Base-by-base conservation (phyloP, 106 monocot species). In the Dioscorea dumetorum region DNA sequence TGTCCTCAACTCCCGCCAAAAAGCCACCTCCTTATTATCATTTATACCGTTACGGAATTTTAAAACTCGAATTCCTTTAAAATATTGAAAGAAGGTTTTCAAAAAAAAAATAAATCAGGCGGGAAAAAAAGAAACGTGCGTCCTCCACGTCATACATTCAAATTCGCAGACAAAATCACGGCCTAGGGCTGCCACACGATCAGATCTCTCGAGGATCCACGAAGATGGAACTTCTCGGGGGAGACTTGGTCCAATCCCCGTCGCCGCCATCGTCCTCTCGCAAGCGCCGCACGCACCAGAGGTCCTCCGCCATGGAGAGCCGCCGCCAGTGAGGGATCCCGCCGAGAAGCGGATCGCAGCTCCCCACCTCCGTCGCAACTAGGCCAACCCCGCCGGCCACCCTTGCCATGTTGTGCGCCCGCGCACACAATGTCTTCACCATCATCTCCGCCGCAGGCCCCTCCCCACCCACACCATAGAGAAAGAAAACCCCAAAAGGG, bases 281-380 rank as follows among this genome's bases (percentile, higher is more conserved):
- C 22, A 89, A 76, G 22, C 85, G 73, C 72, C 82, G 82, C 50
- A 75, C 51, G 67, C 89, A 89, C 89, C 89, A 89, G 53, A 85
- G 61, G 51, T 89, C 89, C 61, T 85, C 90, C 12, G 59, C 72
- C 67, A 79, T 77, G n/a, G 90, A 90, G 14, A 90, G 49, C 48
- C 57, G 16, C 62, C 67, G 58, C 90, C 85, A 86, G 60, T 80
- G 77, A 50, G 90, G 90, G 33, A 90, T 63, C 12, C 74, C 75
- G 0, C 10, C 50, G n/a, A 75, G 49, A 7, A 90, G 58, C 22
- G 90, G 83, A 50, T 90, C 85, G 51, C 48, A 54, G 3, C 67
- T 60, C 11, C 74, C 90, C n/a, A 90, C 73, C 80, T 90, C 90
- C 21, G 80, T 57, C 13, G 73, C 90, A 8, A 90, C 75, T 9